phyloP scores from a whole-genome alignment of 78 protist genomes.

The Bodo saltans region DNA sequence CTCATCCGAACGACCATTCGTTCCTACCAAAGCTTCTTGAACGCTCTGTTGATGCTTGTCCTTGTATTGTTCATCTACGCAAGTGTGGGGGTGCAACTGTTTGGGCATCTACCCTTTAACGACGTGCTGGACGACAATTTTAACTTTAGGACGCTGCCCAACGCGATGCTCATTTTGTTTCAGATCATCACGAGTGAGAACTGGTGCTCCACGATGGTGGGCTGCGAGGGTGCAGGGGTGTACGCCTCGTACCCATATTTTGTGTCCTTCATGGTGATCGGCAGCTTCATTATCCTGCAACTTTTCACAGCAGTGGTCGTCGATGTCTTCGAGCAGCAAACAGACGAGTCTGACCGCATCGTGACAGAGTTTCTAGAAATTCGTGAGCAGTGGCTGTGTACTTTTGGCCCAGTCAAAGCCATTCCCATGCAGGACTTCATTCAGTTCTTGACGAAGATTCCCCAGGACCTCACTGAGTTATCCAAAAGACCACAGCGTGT shows the following conservation, averaged over 20 bases:
- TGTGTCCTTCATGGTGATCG: slow-evolving; percentile 20
- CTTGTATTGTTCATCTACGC: slow-evolving; percentile 25
- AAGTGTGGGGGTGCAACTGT: slow-evolving; percentile 12
- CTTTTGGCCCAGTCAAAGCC: background rate
- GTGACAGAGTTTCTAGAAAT: background rate
- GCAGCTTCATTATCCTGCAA: slow-evolving; percentile 2
- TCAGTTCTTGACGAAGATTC: background rate
- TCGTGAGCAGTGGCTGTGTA: background rate
- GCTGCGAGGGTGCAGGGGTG: background rate
- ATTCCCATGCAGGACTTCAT: background rate
- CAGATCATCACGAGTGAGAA: background rate
- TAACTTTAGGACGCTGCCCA: slow-evolving; percentile 15
- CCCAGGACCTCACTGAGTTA: background rate
- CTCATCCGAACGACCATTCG: background rate
- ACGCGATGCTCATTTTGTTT: slow-evolving; percentile 13
- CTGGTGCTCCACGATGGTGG: background rate
- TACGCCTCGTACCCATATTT: background rate
- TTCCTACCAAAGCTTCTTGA: background rate
- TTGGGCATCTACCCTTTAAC: background rate
- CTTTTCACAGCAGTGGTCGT: slow-evolving; percentile 22
- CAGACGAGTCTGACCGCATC: background rate
- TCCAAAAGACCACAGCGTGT: background rate
- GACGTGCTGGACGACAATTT: background rate
- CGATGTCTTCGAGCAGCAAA: background rate
- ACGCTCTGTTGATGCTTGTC: background rate